Evolutionary conservation across 1,139 yeast genomes (phyloP).

Genomic region (Suhomyces maxii): DNA sequence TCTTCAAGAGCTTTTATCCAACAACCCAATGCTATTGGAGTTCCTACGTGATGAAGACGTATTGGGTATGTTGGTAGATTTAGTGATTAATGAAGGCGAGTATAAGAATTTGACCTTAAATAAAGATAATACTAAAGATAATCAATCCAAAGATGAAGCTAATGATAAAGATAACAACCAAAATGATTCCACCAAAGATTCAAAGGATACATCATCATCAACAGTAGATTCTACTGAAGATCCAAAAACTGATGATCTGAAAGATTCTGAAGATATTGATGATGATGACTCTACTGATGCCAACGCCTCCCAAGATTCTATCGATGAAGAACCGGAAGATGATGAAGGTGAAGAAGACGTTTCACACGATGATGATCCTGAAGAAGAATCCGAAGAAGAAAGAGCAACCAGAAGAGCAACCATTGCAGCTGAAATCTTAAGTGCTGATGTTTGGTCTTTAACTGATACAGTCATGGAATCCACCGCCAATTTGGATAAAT

Average conservation of each 20-base stretch:
- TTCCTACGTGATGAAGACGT: constrained; percentile 76
- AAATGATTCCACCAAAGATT: constrained; percentile 1
- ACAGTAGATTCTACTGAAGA: not conserved
- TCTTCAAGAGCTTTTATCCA: constrained; percentile 77
- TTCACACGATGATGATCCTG: constrained; percentile 30
- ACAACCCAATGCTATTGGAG: constrained; percentile 79
- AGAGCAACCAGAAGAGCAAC: constrained; percentile 71
- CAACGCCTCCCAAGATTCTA: constrained; percentile 1
- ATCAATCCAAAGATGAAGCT: not conserved
- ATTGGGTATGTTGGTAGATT: constrained; percentile 62
- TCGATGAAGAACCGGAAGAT: constrained; percentile 5
- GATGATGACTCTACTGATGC: not conserved
- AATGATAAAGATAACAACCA: not conserved
- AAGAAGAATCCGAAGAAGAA: constrained; percentile 48
- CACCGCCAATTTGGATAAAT: constrained; percentile 57
- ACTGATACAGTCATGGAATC: constrained; percentile 90
- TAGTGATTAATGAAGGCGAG: constrained; percentile 55
- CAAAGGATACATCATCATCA: not conserved
- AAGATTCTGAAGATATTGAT: not conserved
- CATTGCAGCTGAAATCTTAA: constrained; percentile 84
- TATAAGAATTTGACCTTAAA: constrained; percentile 2
- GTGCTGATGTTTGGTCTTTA: constrained; percentile 93
- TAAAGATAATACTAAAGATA: not conserved
- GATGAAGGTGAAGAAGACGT: constrained; percentile 17
- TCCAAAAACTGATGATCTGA: not conserved